phyloP scores from a whole-genome alignment of 2,329 filamentous ascomycete species.

The Purpureocillium takamizusanense region DNA sequence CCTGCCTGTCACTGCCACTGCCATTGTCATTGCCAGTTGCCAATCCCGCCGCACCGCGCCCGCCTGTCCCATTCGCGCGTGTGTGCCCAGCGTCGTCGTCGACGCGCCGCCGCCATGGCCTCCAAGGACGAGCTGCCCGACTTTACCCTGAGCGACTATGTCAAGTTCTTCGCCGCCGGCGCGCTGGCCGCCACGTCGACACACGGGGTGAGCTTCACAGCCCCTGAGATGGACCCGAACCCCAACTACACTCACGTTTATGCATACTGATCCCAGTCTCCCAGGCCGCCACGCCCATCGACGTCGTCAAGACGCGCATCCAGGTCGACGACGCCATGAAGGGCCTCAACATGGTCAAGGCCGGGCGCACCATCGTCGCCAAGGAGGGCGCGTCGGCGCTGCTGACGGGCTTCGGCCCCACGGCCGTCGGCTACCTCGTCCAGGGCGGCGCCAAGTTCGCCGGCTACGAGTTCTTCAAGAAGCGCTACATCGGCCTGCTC shows the following conservation, averaged over 20 bases:
- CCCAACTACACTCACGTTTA: neutral
- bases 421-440: conserved; percentile 79
- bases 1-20: too few relatives aligned
- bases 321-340: conserved; percentile 82
- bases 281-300: conserved; percentile 45
- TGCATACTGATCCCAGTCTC: neutral
- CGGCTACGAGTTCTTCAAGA: conserved; percentile 92
- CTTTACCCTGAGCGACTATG: conserved; percentile 35
- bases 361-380: conserved; percentile 67
- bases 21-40: too few relatives aligned
- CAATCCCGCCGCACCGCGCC: too few relatives aligned
- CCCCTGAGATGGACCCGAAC: too few relatives aligned
- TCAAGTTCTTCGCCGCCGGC: conserved; percentile 44
- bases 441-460: conserved; percentile 88
- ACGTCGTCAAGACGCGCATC: conserved; percentile 84
- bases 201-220: conserved; percentile 41
- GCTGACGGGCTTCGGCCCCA: conserved; percentile 76
- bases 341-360: conserved; percentile 73
- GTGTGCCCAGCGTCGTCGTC: too few relatives aligned
- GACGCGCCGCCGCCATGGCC: conserved; percentile 13
- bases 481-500: conserved; percentile 65
- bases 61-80: too few relatives aligned
- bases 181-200: conserved; percentile 43
- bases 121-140: conserved; percentile 23
- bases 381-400: conserved; percentile 74